Conservation (phyloP, 2,329 filamentous ascomycete species). For the Drechslerella dactyloides region DNA sequence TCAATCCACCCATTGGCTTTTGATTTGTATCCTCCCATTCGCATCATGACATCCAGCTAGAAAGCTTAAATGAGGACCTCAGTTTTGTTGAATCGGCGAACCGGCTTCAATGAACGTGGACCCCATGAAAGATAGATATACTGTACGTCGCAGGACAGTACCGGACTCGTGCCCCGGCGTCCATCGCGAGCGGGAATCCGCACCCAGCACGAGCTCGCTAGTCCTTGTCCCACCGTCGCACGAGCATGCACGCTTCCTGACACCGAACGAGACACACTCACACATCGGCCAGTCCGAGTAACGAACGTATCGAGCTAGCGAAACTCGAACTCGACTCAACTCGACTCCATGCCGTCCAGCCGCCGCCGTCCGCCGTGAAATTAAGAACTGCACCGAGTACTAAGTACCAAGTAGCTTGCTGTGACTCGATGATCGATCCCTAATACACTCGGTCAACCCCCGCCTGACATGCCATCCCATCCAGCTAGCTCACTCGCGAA, state of each 20-base stretch:
- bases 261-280: no score
- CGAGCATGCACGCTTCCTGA: not conserved
- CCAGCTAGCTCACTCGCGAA: no score
- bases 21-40: not conserved
- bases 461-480: no score
- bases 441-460: no score
- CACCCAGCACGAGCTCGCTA: slow-evolving; percentile 1
- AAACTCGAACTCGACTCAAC: no score
- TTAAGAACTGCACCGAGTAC: no score
- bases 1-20: no score
- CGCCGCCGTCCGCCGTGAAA: not conserved
- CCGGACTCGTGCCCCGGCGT: not conserved
- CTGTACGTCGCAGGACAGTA: not conserved
- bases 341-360: not conserved
- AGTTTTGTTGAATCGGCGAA: not conserved
- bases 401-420: no score
- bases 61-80: no score
- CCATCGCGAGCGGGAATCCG: not conserved
- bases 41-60: not conserved
- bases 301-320: no score
- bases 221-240: slow-evolving; percentile 2
- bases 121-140: not conserved
- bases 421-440: no score
- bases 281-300: slow-evolving; percentile 1
- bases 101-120: not conserved